phyloP scores from a whole-genome alignment of 176 grass and related monocot species.

The Musa acuminata region DNA sequence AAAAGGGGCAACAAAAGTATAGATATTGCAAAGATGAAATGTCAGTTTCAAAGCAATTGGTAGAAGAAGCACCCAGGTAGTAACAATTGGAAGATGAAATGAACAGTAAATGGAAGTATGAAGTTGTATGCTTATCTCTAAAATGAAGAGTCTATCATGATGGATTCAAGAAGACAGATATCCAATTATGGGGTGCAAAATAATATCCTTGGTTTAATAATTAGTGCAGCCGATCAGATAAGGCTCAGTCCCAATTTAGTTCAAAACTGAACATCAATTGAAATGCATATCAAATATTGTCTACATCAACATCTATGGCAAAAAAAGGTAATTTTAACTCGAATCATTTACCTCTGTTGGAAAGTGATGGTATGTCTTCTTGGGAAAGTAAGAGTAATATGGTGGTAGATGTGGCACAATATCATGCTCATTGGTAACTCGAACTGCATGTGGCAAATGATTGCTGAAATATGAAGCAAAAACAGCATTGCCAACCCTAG shows the following conservation, averaged over 20 bases:
- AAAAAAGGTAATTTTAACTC: neutral
- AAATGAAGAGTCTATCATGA: neutral
- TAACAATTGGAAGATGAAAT: neutral
- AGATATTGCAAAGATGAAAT: too few species aligned
- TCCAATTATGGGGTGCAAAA: neutral
- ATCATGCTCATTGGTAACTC: conserved; percentile 15
- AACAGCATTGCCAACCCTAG: conserved; percentile 14
- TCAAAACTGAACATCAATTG: too few species aligned
- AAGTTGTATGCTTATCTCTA: neutral
- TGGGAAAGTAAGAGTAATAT: conserved; percentile 17
- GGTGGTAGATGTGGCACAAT: conserved; percentile 18
- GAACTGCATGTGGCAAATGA: conserved; percentile 13
- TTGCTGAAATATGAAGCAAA: conserved; percentile 15
- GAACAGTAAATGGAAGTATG: too few species aligned
- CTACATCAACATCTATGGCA: too few species aligned
- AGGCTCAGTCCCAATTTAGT: neutral
- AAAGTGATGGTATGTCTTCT: conserved; percentile 23
- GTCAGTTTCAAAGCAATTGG: neutral
- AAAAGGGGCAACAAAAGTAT: neutral
- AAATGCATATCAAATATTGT: too few species aligned
- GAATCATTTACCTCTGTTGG: conserved; percentile 15
- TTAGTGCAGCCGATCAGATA: too few species aligned
- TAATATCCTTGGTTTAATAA: too few species aligned
- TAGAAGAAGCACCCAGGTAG: neutral
- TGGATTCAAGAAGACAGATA: neutral